Evolutionary conservation across 495 filamentous ascomycete genomes (phyloP), one percentile per base, ranked within the genome.

Genomic region (Penicillium robsamsonii): DNA sequence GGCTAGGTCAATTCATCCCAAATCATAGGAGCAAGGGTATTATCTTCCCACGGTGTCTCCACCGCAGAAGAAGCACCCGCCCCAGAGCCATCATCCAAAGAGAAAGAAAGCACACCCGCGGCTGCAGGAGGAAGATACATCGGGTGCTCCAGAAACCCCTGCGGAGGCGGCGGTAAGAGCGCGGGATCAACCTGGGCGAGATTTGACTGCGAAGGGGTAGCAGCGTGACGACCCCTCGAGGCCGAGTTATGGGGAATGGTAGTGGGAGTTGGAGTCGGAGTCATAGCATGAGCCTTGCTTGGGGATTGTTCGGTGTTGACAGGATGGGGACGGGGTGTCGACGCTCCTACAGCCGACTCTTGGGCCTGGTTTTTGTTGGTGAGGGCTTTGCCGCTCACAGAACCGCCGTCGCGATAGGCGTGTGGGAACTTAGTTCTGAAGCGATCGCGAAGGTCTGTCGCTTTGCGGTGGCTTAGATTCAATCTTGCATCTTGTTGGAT

Each of bases 371-470:
- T 56, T 47, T 57, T 47, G 24, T 50, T 50, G 10, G 55, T 60
- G 12, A 67, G 17, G 10, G 56, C 53, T n/a, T 71, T 70, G 33
- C 70, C 72, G 24, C 67, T 75, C 29, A 76, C 72, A 44, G 74
- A 73, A 20, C 76, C 76, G 5, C 75, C 76, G 17, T 84, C 75
- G 27, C 78, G 79, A 64, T 89, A 94, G 46, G 86, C 81, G 37
- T 88, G 83, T 7, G 91, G 89, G 58, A 87, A 92, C 50, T 86
- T 87, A 56, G 88, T 91, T 18, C 92, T 81, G 50, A 95, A 87
- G 7, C 91, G 80, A 69, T 96, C 92, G 46, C 92, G 78, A 12
- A 96, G 73, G 64, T 96, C 90, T 5, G 89, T 91, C 3, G 90
- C 83, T 37, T 84, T 81, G 53, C 91, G 81, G 62, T 77, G 82